Evolutionary conservation across 2,329 filamentous ascomycete genomes (phyloP).

Genomic region (Phaeosphaeriaceae sp.): DNA sequence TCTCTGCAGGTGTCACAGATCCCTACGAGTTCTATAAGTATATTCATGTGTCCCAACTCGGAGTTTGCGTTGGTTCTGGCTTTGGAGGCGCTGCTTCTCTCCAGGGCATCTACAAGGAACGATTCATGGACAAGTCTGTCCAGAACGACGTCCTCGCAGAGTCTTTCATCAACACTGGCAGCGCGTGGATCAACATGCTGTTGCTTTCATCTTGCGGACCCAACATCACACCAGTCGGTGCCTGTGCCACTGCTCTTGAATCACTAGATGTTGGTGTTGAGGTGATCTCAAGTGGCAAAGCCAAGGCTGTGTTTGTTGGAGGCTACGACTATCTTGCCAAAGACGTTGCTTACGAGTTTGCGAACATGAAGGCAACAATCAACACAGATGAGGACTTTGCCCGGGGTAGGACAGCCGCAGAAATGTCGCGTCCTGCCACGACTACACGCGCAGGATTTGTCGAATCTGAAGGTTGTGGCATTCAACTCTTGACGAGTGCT

Average conservation of each 20-base stretch:
- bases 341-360: slow-evolving; percentile 98
- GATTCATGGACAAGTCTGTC: slow-evolving; percentile 93
- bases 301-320: slow-evolving; percentile 94
- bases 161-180: slow-evolving; percentile 99
- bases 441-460: slow-evolving; percentile 98
- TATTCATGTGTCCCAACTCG: slow-evolving; percentile 95
- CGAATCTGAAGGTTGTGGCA: slow-evolving; percentile 98
- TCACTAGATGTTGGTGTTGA: slow-evolving; percentile 98
- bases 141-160: slow-evolving; percentile 99
- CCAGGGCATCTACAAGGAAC: slow-evolving; percentile 97
- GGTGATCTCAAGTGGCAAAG: slow-evolving; percentile 98
- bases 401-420: slow-evolving; percentile 90
- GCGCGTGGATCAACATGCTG: slow-evolving; percentile 99
- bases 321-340: slow-evolving; percentile 99
- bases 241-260: slow-evolving; percentile 95
- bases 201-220: slow-evolving; percentile 94
- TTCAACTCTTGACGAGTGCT: slow-evolving; percentile 98
- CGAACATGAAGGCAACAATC: slow-evolving; percentile 99
- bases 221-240: slow-evolving; percentile 97
- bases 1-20: slow-evolving; percentile 94
- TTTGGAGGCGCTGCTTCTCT: slow-evolving; percentile 94
- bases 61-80: slow-evolving; percentile 97
- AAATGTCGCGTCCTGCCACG: slow-evolving; percentile 98
- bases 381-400: slow-evolving; percentile 96
- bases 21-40: slow-evolving; percentile 99